These are phyloP conservation scores for Leccinum pellstonianum DNA, from an alignment of 768 basidiomycete species.

Conservation along the genomic window DNA sequence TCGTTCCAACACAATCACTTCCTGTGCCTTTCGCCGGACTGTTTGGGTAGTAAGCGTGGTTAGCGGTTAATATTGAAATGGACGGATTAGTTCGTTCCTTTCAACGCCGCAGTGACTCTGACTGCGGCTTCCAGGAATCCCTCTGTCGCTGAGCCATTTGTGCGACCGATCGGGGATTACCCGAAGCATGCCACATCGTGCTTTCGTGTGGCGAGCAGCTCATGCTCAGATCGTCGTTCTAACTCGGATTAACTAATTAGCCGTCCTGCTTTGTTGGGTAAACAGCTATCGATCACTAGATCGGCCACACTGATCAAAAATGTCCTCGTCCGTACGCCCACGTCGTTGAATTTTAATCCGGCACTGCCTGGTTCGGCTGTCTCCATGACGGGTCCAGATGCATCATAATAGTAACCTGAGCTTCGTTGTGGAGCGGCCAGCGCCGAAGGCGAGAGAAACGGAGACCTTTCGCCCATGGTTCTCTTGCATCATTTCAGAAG, in stretches of 20 bases:
- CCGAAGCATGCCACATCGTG: not conserved
- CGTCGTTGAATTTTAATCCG: not conserved
- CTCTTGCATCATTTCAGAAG: not conserved
- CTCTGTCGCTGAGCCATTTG: not conserved
- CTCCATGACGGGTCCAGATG: not conserved
- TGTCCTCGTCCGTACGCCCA: not conserved
- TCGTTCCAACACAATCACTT: not conserved
- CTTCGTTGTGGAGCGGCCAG: not conserved
- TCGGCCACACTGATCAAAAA: not conserved
- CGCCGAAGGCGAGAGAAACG: not conserved
- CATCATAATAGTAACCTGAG: not conserved
- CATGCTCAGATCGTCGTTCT: not conserved
- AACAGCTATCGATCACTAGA: not conserved
- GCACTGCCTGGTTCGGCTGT: not conserved
- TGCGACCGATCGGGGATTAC: not conserved
- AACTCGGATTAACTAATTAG: not conserved
- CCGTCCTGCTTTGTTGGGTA: not conserved
- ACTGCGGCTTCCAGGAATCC: not conserved
- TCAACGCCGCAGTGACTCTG: not conserved
- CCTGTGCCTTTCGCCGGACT: not conserved
- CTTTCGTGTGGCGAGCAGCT: not conserved
- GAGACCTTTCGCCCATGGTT: not conserved
- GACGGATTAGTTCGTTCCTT: not conserved
- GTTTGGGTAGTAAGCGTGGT: not conserved
- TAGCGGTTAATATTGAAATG: not conserved